These are phyloP conservation scores for Podospora pseudoanserina DNA, from an alignment of 495 filamentous ascomycete genomes.

Conservation along the genomic window DNA sequence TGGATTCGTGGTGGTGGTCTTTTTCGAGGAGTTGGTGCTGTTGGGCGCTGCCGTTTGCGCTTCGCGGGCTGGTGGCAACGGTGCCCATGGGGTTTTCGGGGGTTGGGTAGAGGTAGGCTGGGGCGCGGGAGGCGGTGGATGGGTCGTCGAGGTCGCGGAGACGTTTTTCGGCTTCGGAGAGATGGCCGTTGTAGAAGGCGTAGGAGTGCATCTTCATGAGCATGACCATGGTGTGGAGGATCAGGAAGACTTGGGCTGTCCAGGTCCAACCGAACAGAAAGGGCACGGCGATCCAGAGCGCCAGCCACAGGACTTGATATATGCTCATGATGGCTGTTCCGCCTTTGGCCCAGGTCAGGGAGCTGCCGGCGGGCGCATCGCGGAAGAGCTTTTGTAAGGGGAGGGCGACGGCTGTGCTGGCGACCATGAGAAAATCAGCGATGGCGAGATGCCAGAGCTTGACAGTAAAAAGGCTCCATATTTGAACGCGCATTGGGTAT, in stretches of 20 bases:
- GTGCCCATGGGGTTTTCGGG: conserved; percentile 51
- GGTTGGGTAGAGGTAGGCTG: conserved; percentile 74
- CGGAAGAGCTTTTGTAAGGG: conserved; percentile 70
- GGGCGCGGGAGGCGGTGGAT: conserved; percentile 60
- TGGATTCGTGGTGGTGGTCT: conserved; percentile 27
- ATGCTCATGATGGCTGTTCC: conserved; percentile 80
- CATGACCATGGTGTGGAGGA: conserved; percentile 81
- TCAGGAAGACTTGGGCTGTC: conserved; percentile 93
- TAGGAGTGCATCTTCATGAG: conserved; percentile 99
- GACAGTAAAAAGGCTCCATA: conserved; percentile 81
- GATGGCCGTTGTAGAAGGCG: conserved; percentile 94
- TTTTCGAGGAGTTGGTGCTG: conserved; percentile 34
- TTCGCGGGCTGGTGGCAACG: conserved; percentile 31
- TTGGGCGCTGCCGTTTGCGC: conserved; percentile 38
- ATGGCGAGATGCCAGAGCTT: conserved; percentile 84
- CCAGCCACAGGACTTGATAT: conserved; percentile 75
- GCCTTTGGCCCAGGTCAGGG: conserved; percentile 66
- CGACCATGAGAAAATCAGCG: conserved; percentile 80
- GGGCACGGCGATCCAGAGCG: conserved; percentile 82
- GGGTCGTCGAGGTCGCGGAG: conserved; percentile 77
- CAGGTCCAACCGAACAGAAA: conserved; percentile 85
- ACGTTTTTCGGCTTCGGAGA: conserved; percentile 78
- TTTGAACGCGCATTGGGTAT: conserved; percentile 72
- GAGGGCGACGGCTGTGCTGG: conserved; percentile 64
- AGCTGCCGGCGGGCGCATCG: conserved; percentile 44